Conservation (phyloP, 2,329 filamentous ascomycete genomes). For the Claviceps africana region DNA sequence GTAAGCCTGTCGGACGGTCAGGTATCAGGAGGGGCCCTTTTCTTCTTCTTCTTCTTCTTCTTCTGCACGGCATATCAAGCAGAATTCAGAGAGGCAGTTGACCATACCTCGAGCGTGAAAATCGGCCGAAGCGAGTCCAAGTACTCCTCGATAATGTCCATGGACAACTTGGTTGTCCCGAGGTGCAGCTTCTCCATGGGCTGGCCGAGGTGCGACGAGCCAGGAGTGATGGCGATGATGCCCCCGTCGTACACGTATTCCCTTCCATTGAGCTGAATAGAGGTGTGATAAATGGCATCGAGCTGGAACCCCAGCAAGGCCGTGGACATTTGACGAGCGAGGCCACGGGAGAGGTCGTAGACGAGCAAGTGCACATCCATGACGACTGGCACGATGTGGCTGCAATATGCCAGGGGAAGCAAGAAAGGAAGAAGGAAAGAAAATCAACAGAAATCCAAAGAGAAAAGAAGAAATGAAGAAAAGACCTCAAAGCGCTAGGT, state of each 20-base stretch:
- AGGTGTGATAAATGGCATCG: constrained; percentile 91
- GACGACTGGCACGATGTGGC: neutral
- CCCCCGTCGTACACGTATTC: constrained; percentile 89
- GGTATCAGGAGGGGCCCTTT: neutral
- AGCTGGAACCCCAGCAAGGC: constrained; percentile 46
- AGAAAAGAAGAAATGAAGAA: too few relatives aligned
- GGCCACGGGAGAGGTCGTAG: constrained; percentile 59
- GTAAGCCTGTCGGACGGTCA: constrained; percentile 47
- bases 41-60: neutral
- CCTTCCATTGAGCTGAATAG: constrained; percentile 66
- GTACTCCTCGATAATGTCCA: constrained; percentile 76
- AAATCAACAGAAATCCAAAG: too few relatives aligned
- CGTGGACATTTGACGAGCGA: constrained; percentile 42
- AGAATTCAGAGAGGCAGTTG: neutral
- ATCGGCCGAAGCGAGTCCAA: constrained; percentile 69
- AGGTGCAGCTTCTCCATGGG: constrained; percentile 65
- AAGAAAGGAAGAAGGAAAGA: neutral
- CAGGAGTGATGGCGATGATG: constrained; percentile 67
- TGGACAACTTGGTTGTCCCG: constrained; percentile 63
- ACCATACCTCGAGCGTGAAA: constrained; percentile 60
- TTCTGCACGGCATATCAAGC: neutral
- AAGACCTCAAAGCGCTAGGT: too few relatives aligned
- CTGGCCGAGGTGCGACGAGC: constrained; percentile 71
- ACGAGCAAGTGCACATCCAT: constrained; percentile 70
- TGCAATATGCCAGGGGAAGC: neutral